Percentiles rank a stretch among this genome's conserved stretches.
phyloP scores from a whole-genome alignment of 129 eudicot species.

The Deinandra increscens region DNA sequence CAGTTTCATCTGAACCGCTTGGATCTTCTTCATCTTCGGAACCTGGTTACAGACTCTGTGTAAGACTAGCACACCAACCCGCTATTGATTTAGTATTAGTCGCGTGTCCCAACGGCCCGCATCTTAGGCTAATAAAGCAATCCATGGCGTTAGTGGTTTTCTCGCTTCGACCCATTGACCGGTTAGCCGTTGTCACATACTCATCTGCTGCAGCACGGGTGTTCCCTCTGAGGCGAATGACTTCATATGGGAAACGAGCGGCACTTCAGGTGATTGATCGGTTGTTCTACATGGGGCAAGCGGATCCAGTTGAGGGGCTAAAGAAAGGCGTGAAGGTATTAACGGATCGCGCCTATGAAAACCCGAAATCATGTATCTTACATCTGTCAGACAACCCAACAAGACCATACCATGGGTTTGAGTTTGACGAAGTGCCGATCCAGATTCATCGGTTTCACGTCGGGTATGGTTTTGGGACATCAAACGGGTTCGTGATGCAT shows the following conservation, averaged over 20 bases:
- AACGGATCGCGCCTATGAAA: slow-evolving; percentile 63
- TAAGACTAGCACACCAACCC: slow-evolving; percentile 61
- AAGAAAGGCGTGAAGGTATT: slow-evolving; percentile 80
- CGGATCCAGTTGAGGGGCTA: slow-evolving; percentile 77
- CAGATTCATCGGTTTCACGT: slow-evolving; percentile 76
- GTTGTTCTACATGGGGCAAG: slow-evolving; percentile 64
- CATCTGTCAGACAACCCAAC: slow-evolving; percentile 73
- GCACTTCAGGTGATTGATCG: slow-evolving; percentile 83
- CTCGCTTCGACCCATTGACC: slow-evolving; percentile 74
- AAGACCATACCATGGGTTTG: slow-evolving; percentile 56
- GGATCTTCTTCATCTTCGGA: slow-evolving; percentile 30
- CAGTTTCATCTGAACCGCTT: slow-evolving; percentile 37
- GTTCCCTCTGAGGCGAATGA: slow-evolving; percentile 85
- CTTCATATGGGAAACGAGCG: slow-evolving; percentile 72
- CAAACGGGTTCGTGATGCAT: slow-evolving; percentile 69
- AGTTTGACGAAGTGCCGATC: slow-evolving; percentile 48
- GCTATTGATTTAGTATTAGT: slow-evolving; percentile 80
- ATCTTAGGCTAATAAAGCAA: slow-evolving; percentile 82
- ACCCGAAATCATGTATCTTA: slow-evolving; percentile 61
- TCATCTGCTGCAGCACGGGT: slow-evolving; percentile 82
- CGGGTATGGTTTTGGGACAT: slow-evolving; percentile 59
- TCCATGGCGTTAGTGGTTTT: slow-evolving; percentile 77
- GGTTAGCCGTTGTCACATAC: slow-evolving; percentile 81
- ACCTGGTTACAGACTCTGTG: slow-evolving; percentile 39
- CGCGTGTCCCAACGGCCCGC: slow-evolving; percentile 80